Evolutionary conservation across 768 basidiomycete genomes (phyloP).

Genomic region (Termitomyces eurrhizus): DNA sequence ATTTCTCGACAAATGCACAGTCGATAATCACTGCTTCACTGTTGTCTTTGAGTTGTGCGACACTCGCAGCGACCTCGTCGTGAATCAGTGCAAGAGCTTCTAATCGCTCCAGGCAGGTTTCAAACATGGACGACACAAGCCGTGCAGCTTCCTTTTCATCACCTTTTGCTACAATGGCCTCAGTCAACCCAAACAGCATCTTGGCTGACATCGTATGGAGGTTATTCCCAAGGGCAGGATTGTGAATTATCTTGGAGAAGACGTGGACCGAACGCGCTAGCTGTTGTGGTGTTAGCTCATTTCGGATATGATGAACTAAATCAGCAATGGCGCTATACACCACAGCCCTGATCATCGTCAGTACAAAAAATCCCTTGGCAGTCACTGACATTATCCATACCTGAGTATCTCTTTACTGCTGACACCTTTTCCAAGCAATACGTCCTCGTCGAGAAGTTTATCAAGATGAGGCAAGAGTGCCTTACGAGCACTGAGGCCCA

Average conservation of each 20-base stretch:
- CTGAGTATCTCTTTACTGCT: conserved; percentile 83
- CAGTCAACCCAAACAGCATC: conserved; percentile 86
- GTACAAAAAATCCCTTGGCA: neutral
- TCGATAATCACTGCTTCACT: conserved; percentile 42
- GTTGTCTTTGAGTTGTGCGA: conserved; percentile 47
- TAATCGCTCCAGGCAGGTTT: conserved; percentile 81
- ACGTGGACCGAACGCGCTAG: conserved; percentile 75
- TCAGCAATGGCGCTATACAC: conserved; percentile 91
- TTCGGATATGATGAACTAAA: conserved; percentile 86
- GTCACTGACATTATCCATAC: conserved; percentile 26
- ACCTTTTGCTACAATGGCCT: conserved; percentile 76
- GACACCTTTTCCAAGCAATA: conserved; percentile 81
- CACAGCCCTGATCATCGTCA: conserved; percentile 48
- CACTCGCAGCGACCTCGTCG: conserved; percentile 44
- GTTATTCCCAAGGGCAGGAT: conserved; percentile 72
- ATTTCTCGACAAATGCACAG: conserved; percentile 73
- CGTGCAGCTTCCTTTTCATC: conserved; percentile 62
- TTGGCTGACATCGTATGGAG: conserved; percentile 91
- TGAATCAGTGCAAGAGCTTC: conserved; percentile 72
- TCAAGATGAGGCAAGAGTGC: conserved; percentile 82
- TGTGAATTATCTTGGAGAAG: conserved; percentile 87
- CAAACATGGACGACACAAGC: conserved; percentile 72
- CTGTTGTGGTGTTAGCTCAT: conserved; percentile 74
- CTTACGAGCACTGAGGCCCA: conserved; percentile 72
- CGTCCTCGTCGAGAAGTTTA: conserved; percentile 86